Conservation (phyloP, 352 stramenopile species). For the Phytophthora multivora region DNA sequence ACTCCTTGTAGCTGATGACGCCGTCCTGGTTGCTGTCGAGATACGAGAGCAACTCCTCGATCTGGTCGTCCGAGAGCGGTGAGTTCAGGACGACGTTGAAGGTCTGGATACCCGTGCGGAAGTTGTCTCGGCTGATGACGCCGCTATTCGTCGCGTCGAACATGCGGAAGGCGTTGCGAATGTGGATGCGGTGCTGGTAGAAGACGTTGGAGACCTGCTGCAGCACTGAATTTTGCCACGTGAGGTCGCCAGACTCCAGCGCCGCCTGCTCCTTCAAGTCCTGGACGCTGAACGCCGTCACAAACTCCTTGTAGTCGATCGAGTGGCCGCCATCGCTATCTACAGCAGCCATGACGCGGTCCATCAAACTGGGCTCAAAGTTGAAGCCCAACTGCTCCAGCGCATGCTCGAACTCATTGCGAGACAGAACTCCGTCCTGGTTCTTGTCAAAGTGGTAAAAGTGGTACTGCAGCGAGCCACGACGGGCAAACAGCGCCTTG, state of each 20-base stretch:
- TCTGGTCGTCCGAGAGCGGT: conserved; percentile 91
- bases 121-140: conserved; percentile 84
- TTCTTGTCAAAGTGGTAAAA: conserved; percentile 88
- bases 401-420: conserved; percentile 78
- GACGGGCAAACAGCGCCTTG: conserved; percentile 74
- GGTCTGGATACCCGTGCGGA: conserved; percentile 81
- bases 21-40: conserved; percentile 92
- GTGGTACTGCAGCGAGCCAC: conserved; percentile 80
- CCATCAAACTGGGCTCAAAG: conserved; percentile 60
- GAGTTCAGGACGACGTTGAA: conserved; percentile 92
- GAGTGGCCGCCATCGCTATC: conserved; percentile 88
- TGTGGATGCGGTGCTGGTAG: conserved; percentile 94
- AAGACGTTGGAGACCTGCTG: conserved; percentile 95
- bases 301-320: conserved; percentile 94
- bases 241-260: conserved; percentile 67
- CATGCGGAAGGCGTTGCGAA: conserved; percentile 92
- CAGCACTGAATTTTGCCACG: conserved; percentile 92
- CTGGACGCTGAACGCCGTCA: conserved; percentile 88
- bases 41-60: conserved; percentile 87
- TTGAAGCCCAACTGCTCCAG: conserved; percentile 68
- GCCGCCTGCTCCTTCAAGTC: conserved; percentile 70
- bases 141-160: conserved; percentile 90
- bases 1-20: conserved; percentile 94
- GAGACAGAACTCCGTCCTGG: conserved; percentile 80
- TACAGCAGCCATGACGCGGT: conserved; percentile 83